Base-by-base conservation (phyloP, 192 early-diverging fungal genomes). In the Backusella mclennaniae region DNA sequence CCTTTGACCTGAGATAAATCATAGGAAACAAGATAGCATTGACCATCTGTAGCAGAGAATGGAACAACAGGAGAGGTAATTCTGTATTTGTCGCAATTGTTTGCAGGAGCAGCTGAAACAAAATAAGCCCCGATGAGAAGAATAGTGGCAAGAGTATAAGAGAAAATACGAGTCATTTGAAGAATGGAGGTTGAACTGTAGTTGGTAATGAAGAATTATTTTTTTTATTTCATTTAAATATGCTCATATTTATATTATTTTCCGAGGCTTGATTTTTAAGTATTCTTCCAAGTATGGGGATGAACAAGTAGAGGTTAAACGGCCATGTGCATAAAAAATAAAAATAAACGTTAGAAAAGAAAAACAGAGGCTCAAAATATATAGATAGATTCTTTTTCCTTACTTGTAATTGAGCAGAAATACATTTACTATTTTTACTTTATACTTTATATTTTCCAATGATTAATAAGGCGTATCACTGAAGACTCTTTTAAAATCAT, bases 81-180 rank as follows among this genome's bases (percentile, higher is more conserved):
- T 41, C 68, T 41, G 68, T 39, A 69, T 41, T 23, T 38, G 21
- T 69, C 38, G 23, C 68, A 69, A 39, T 69, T 36, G 8, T 21
- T 69, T 21, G 68, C n/a, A 41, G 68, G 68, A 4, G 68, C 68
- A 39, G 68, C 68, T 21, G 68, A 69, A 23, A 69, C 68, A 69
- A 69, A 36, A 21, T 35, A 69, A 69, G 35, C 56, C 11, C 56
- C 12, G 1, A 29, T 14, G 23, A 63, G 23, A 29, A 63, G 23
- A 29, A 63, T 63, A 23, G 56, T 12, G 12, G 56, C 56, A 63
- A 63, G 26, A 26, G 26, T 63, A 29, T 63, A 63, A 63, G 56
- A 63, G 26, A 63, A 63, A 1, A 63, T 29, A 12, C 26, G 21
- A 26, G 23, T 21, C 56, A 63, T 63, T 26, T 63, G 21, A 29